Evolutionary conservation across 345 rosid species (phyloP).

Genomic region (Capsella bursapastoris): DNA sequence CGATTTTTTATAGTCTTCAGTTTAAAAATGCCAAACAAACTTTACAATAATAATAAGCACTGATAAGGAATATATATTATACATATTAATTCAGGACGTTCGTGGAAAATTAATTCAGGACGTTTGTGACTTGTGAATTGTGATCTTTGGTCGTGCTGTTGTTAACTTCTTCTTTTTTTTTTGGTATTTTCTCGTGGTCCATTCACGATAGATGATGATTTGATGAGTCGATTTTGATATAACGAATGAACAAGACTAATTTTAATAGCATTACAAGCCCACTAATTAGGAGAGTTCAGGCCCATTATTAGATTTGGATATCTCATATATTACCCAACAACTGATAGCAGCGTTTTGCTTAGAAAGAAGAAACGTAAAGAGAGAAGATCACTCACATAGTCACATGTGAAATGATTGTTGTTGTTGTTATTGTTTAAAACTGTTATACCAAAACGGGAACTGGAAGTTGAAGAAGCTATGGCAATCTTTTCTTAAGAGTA

Average conservation of each 20-base stretch:
- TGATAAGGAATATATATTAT: background rate
- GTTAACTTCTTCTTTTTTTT: too few species aligned
- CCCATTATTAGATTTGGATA: background rate
- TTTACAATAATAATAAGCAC: background rate
- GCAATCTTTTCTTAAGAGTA: background rate
- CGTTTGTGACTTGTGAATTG: background rate
- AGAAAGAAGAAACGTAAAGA: too few species aligned
- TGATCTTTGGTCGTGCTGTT: too few species aligned
- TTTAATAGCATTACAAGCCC: background rate
- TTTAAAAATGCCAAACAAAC: slow-evolving; percentile 26
- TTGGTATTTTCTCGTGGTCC: too few species aligned
- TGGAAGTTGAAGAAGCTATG: too few species aligned
- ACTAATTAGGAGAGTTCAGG: background rate
- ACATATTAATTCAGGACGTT: background rate
- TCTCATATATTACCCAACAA: background rate
- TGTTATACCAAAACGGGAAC: too few species aligned
- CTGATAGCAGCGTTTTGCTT: background rate
- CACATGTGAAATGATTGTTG: background rate
- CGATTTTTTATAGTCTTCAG: background rate
- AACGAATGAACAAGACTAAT: too few species aligned
- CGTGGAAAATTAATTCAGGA: background rate
- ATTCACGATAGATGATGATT: too few species aligned
- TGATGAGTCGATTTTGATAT: too few species aligned
- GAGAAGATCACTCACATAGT: too few species aligned
- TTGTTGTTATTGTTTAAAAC: too few species aligned